Conservation (phyloP, 1,139 yeast genomes). For the Diutina neorugosa region DNA sequence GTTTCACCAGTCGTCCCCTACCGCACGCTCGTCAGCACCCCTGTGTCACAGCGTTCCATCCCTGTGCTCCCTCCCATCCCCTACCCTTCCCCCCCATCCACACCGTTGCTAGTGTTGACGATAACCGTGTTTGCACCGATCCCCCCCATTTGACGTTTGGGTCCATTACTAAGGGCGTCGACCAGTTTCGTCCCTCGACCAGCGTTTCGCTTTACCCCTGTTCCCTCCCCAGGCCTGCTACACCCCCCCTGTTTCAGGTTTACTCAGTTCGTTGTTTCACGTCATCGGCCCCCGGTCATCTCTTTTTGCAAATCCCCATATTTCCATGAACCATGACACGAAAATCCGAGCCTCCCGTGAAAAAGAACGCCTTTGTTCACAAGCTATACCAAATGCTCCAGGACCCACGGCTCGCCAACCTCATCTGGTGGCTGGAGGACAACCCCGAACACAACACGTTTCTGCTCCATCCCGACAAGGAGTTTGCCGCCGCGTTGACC, state of each 20-base stretch:
- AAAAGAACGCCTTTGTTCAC: constrained; percentile 54
- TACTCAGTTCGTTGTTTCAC: no score
- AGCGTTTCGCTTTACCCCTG: no score
- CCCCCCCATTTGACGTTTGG: neutral
- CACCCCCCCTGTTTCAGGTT: neutral
- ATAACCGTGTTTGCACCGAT: neutral
- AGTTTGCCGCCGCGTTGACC: constrained; percentile 31
- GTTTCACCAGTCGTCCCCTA: no score
- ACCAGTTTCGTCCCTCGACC: neutral
- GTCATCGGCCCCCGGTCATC: no score
- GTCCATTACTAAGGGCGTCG: neutral
- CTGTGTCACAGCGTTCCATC: no score
- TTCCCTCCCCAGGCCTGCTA: no score
- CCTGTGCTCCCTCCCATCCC: neutral
- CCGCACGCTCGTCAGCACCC: no score
- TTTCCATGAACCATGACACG: constrained; percentile 1
- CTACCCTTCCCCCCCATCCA: neutral
- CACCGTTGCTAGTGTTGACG: neutral
- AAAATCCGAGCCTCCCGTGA: constrained; percentile 16
- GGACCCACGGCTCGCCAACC: constrained; percentile 33
- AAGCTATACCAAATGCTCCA: constrained; percentile 48
- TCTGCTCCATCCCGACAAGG: constrained; percentile 47
- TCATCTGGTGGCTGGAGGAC: constrained; percentile 67
- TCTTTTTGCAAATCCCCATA: no score
- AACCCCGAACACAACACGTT: constrained; percentile 45